Evolutionary conservation across 179 eudicot genomes (phyloP).

Genomic region (Actinidia polygama): DNA sequence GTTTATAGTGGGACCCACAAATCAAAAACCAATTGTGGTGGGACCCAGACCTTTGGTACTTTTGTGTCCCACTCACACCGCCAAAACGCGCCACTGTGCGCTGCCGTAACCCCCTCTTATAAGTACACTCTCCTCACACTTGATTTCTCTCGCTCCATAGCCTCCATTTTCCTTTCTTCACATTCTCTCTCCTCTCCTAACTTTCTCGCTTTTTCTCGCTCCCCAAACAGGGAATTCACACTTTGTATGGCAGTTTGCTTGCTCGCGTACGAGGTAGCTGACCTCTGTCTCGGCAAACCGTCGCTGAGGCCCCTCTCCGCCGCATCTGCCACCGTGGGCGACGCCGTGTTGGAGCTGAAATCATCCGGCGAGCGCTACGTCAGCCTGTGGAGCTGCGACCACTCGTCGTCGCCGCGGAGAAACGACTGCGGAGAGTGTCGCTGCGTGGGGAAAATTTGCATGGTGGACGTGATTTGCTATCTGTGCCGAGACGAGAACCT

Average conservation of each 20-base stretch:
- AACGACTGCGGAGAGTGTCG: conserved; percentile 18
- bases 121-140: not conserved
- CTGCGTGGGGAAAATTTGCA: conserved; percentile 71
- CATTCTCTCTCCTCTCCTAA: not conserved
- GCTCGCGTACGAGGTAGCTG: conserved; percentile 66
- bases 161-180: not conserved
- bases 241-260: conserved; percentile 80
- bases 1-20: too few species aligned
- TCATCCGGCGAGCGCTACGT: conserved; percentile 49
- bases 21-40: too few species aligned
- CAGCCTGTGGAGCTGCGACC: conserved; percentile 67
- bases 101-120: conserved; percentile 1
- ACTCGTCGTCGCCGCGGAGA: not conserved
- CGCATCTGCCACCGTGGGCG: conserved; percentile 18
- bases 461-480: conserved; percentile 69
- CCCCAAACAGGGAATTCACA: not conserved
- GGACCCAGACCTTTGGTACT: too few species aligned
- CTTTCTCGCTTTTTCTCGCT: too few species aligned
- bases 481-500: conserved; percentile 59
- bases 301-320: conserved; percentile 65
- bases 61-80: too few species aligned
- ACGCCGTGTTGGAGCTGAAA: conserved; percentile 64
- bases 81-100: too few species aligned
- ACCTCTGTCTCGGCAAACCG: conserved; percentile 94
- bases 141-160: not conserved